Evolutionary conservation across 2,329 filamentous ascomycete genomes (phyloP).

Genomic region (Keithomyces neogunnii): DNA sequence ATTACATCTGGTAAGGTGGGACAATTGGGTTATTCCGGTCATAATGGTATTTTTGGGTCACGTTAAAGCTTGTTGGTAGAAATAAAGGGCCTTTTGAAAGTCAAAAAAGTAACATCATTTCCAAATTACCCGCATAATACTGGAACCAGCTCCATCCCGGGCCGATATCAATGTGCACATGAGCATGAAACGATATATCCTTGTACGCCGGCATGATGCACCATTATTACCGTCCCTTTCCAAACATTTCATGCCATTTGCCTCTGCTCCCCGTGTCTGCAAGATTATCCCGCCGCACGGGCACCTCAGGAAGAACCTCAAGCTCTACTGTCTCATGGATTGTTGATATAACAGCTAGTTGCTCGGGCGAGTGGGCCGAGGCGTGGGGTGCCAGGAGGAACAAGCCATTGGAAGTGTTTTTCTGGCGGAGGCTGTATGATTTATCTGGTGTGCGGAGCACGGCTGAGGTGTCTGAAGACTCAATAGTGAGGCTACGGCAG

Average conservation of each 20-base stretch:
- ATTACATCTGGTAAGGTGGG: neutral
- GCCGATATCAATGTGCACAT: too few species aligned
- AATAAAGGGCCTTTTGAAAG: neutral
- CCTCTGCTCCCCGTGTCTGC: constrained; percentile 29
- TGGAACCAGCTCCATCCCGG: neutral
- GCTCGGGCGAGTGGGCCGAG: constrained; percentile 13
- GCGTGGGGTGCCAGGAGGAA: constrained; percentile 38
- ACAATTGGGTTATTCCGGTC: neutral
- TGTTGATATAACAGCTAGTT: constrained; percentile 42
- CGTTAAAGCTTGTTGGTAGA: neutral
- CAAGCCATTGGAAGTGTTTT: constrained; percentile 60
- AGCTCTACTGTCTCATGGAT: constrained; percentile 57
- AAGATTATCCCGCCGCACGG: constrained; percentile 18
- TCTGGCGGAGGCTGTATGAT: constrained; percentile 53
- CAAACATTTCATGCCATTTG: constrained; percentile 55
- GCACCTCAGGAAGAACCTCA: constrained; percentile 30
- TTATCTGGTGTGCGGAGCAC: constrained; percentile 42
- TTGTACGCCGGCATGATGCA: too few species aligned
- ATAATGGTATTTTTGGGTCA: neutral
- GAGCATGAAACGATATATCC: too few species aligned
- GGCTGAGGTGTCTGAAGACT: constrained; percentile 39
- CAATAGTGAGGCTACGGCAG: constrained; percentile 34
- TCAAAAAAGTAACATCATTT: neutral
- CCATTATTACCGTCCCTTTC: constrained; percentile 26
- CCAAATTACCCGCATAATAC: neutral